These are phyloP conservation scores for Gossypium australe DNA, from an alignment of 345 rosid genomes.

Conservation along the genomic window DNA sequence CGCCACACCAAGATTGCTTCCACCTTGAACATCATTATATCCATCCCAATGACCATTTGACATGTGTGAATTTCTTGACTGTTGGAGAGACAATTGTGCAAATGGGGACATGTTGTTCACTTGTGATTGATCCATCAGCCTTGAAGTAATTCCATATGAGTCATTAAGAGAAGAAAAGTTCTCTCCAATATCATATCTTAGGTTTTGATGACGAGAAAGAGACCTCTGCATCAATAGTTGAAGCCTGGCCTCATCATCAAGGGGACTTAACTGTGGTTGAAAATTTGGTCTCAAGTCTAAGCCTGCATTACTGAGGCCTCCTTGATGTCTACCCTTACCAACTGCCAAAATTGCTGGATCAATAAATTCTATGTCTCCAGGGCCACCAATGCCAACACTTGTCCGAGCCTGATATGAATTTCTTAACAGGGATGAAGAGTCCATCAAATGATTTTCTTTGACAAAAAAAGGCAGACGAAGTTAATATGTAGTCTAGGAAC, in stretches of 20 bases:
- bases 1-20: conserved; percentile 48
- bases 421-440: conserved; percentile 45
- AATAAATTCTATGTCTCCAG: conserved; percentile 70
- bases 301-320: conserved; percentile 42
- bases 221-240: conserved; percentile 64
- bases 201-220: conserved; percentile 47
- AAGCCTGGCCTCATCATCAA: conserved; percentile 61
- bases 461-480: conserved; percentile 4
- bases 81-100: conserved; percentile 53
- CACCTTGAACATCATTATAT: conserved; percentile 64
- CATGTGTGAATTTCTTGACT: conserved; percentile 42
- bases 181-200: conserved; percentile 50
- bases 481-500: not conserved
- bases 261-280: conserved; percentile 39
- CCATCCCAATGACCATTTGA: conserved; percentile 80
- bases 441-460: conserved; percentile 48
- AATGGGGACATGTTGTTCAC: conserved; percentile 41
- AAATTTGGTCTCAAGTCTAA: conserved; percentile 54
- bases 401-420: conserved; percentile 39
- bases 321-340: conserved; percentile 69
- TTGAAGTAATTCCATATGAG: conserved; percentile 52
- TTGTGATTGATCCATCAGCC: conserved; percentile 61
- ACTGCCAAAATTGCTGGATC: conserved; percentile 96
- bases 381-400: conserved; percentile 32
- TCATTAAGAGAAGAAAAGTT: conserved; percentile 47